A percentile compares a stretch with the other conserved stretches of the same genome.
These are phyloP conservation scores for Daldinia decipiens DNA, from an alignment of 495 filamentous ascomycete species.

Conservation along the genomic window DNA sequence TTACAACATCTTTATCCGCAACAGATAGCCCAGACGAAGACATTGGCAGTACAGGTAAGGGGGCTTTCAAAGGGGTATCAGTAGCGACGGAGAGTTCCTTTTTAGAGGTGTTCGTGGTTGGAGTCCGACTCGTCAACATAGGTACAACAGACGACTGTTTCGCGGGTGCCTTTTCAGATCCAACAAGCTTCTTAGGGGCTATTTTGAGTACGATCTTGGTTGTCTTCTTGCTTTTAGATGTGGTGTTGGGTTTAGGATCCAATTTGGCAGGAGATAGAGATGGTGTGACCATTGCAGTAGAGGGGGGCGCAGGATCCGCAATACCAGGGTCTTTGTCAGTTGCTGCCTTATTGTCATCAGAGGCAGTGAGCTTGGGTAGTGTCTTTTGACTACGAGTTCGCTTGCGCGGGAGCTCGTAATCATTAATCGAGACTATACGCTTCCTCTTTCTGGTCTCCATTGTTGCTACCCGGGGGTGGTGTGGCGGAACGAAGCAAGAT, in stretches of 20 bases:
- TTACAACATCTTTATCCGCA: neutral
- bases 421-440: constrained; percentile 6
- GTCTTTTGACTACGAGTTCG: constrained; percentile 4
- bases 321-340: neutral
- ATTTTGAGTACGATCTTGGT: neutral
- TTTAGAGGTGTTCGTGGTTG: neutral
- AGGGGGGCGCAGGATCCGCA: neutral
- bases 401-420: constrained; percentile 15
- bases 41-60: neutral
- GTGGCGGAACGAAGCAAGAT: neutral
- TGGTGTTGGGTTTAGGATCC: neutral
- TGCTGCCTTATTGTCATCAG: neutral
- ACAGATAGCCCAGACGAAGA: neutral
- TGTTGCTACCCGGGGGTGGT: neutral
- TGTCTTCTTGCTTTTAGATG: neutral
- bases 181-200: neutral
- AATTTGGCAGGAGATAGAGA: neutral
- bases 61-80: neutral
- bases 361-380: neutral
- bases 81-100: neutral
- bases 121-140: neutral
- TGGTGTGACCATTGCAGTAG: neutral
- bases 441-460: constrained; percentile 1
- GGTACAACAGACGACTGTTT: neutral
- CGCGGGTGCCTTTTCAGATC: neutral